Percentiles rank a stretch among this genome's conserved stretches.
These are phyloP conservation scores for Ceratocystiopsis minuta DNA, from an alignment of 2,329 filamentous ascomycete species.

Conservation along the genomic window DNA sequence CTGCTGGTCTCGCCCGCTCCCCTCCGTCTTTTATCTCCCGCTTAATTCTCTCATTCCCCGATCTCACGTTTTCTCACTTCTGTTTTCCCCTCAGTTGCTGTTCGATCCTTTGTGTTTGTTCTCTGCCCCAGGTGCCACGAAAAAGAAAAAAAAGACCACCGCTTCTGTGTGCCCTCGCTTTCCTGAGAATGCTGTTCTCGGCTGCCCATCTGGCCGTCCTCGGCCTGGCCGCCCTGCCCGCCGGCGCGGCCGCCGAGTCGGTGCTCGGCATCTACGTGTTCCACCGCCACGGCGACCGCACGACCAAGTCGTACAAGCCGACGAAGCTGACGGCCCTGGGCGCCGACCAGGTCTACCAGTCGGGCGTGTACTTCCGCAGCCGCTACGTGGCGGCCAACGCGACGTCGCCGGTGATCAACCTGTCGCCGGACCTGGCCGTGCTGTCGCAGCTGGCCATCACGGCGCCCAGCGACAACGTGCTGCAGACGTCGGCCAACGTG, in stretches of 20 bases:
- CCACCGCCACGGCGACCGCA: constrained; percentile 78
- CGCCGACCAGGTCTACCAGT: constrained; percentile 53
- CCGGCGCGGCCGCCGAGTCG: constrained; percentile 34
- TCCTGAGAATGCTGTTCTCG: too few species aligned
- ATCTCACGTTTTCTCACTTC: too few species aligned
- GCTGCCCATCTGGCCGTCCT: neutral
- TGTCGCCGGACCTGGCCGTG: constrained; percentile 49
- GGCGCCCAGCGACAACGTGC: constrained; percentile 55
- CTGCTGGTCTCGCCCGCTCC: too few species aligned
- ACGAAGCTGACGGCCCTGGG: constrained; percentile 64
- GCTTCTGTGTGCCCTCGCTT: too few species aligned
- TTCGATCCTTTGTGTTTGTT: too few species aligned
- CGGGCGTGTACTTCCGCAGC: constrained; percentile 57
- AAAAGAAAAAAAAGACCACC: too few species aligned
- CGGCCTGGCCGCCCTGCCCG: constrained; percentile 1
- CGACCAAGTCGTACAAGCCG: constrained; percentile 54
- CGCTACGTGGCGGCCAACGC: constrained; percentile 52
- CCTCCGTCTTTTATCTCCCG: too few species aligned
- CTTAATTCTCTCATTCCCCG: too few species aligned
- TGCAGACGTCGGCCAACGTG: constrained; percentile 61
- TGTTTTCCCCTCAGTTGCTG: too few species aligned
- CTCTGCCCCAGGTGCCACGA: too few species aligned
- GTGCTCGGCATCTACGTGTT: constrained; percentile 74
- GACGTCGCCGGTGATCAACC: constrained; percentile 40
- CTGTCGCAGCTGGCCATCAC: constrained; percentile 53